phyloP scores from a whole-genome alignment of 1,284 basidiomycete species.

The Austroboletus novae-zelandiae region DNA sequence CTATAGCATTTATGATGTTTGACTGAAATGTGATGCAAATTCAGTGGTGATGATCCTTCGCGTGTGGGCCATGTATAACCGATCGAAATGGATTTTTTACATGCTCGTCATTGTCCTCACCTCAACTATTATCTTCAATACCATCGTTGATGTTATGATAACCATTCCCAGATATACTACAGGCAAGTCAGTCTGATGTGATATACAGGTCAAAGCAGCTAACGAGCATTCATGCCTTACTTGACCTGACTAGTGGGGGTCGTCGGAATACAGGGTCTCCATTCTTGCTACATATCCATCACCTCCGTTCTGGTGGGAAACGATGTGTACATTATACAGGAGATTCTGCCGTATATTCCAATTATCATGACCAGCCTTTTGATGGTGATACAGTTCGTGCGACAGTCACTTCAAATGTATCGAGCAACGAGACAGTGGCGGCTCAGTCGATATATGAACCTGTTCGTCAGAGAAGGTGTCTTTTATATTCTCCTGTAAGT shows the following conservation, averaged over 20 bases:
- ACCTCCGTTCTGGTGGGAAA: neutral
- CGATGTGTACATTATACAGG: neutral
- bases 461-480: neutral
- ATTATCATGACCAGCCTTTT: neutral
- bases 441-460: neutral
- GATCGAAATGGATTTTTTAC: neutral
- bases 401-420: neutral
- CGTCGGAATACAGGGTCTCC: neutral
- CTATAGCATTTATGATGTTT: neutral
- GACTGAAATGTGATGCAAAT: neutral
- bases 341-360: neutral
- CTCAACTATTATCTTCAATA: neutral
- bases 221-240: no score
- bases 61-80: neutral
- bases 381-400: neutral
- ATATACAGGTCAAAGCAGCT: no score
- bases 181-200: no score
- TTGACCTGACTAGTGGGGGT: neutral
- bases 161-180: neutral
- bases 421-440: neutral
- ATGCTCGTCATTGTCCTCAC: neutral
- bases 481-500: neutral
- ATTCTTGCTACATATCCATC: neutral
- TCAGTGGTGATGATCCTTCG: neutral
- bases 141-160: neutral